phyloP scores from a whole-genome alignment of 2,329 filamentous ascomycete species.

The Tothia fuscella region DNA sequence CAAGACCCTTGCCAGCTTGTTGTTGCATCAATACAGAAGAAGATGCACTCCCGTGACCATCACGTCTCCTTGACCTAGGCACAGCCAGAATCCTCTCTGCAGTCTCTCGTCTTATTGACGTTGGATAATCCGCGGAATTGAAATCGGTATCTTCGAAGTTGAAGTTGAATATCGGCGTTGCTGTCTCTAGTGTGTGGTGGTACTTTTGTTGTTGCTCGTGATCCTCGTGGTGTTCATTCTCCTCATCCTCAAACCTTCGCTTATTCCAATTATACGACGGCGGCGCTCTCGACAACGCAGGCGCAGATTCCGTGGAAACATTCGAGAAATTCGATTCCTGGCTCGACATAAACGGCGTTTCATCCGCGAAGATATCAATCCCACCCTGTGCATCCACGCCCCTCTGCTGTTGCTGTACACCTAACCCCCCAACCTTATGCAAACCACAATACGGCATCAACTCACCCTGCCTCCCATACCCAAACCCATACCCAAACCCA shows the following conservation, averaged over 20 bases:
- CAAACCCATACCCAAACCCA: no score
- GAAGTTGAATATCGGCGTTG: not conserved
- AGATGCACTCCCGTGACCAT: no score
- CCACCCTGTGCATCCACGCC: constrained; percentile 5
- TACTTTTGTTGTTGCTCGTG: constrained; percentile 15
- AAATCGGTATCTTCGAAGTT: not conserved
- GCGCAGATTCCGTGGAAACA: constrained; percentile 18
- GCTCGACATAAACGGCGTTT: constrained; percentile 21
- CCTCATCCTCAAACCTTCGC: constrained; percentile 25
- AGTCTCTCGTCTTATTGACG: constrained; percentile 15
- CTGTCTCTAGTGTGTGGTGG: constrained; percentile 12
- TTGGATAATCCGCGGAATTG: no score
- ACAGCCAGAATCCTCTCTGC: no score
- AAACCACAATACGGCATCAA: constrained; percentile 72
- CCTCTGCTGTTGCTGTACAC: constrained; percentile 35
- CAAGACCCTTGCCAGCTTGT: constrained; percentile 29
- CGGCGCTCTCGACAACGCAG: constrained; percentile 18
- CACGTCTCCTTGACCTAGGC: no score
- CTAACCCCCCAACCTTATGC: constrained; percentile 59
- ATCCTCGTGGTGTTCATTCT: constrained; percentile 18
- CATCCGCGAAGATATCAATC: constrained; percentile 21
- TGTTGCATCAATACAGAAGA: no score
- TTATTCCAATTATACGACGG: constrained; percentile 32
- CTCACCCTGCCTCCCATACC: constrained; percentile 42
- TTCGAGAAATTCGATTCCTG: constrained; percentile 20